Evolutionary conservation across 108 stramenopile species (phyloP).

Genomic region (Asterionellopsis glacialis): DNA sequence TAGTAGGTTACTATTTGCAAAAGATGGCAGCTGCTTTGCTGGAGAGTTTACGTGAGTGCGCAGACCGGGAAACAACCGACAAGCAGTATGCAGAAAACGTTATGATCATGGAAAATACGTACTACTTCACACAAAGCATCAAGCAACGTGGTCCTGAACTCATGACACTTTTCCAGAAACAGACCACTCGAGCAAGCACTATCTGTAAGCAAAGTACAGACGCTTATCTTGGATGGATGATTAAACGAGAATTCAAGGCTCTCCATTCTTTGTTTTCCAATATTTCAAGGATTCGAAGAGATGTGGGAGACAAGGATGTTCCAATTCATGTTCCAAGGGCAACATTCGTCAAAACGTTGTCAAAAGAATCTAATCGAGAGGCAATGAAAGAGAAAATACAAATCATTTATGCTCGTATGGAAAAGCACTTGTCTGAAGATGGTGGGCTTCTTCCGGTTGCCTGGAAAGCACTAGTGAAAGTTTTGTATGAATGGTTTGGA

Average conservation of each 20-base stretch:
- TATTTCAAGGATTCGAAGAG: constrained; percentile 73
- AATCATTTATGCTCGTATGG: constrained; percentile 82
- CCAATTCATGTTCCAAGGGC: constrained; percentile 77
- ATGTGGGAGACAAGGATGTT: constrained; percentile 83
- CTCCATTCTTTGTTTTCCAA: constrained; percentile 83
- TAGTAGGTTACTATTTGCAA: constrained; percentile 79
- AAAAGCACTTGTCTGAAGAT: constrained; percentile 83
- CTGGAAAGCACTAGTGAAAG: constrained; percentile 88
- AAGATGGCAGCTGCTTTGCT: constrained; percentile 86
- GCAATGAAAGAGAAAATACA: constrained; percentile 84
- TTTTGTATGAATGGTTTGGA: constrained; percentile 89
- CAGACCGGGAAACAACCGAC: constrained; percentile 76
- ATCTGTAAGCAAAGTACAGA: constrained; percentile 86
- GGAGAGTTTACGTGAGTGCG: constrained; percentile 68
- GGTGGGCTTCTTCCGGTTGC: constrained; percentile 82
- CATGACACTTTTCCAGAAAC: constrained; percentile 68
- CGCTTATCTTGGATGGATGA: constrained; percentile 89
- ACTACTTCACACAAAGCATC: constrained; percentile 80
- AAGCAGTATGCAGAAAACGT: constrained; percentile 85
- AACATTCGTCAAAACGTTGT: constrained; percentile 69
- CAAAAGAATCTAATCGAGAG: constrained; percentile 81
- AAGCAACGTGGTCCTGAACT: constrained; percentile 70
- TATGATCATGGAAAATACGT: constrained; percentile 88
- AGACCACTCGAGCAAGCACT: constrained; percentile 69
- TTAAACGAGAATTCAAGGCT: constrained; percentile 85